These are phyloP conservation scores for Debaryomycetaceae sp. DNA, from an alignment of 1,139 yeast species.

Conservation along the genomic window DNA sequence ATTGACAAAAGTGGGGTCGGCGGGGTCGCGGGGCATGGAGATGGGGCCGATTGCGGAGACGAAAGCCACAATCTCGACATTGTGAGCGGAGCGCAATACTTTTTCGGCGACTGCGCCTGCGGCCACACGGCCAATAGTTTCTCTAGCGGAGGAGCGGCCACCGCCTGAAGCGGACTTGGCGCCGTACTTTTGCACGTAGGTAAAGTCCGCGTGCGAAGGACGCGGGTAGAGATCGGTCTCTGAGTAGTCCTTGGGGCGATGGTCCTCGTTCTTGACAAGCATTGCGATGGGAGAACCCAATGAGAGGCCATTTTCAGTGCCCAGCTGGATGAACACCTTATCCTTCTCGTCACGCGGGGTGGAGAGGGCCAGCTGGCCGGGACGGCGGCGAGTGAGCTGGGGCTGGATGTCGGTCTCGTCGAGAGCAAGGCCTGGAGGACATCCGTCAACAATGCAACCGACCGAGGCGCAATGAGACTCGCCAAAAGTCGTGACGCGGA, in stretches of 20 bases:
- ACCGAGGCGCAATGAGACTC: conserved; percentile 98
- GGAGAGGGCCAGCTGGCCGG: conserved; percentile 86
- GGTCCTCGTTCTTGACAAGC: conserved; percentile 90
- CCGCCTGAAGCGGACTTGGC: conserved; percentile 93
- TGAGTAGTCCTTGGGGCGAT: conserved; percentile 89
- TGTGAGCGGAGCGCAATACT: conserved; percentile 61
- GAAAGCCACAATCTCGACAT: conserved; percentile 92
- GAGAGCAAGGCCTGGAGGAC: conserved; percentile 86
- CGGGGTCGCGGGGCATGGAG: conserved; percentile 64
- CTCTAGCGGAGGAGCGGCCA: conserved; percentile 95
- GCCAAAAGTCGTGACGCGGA: conserved; percentile 86
- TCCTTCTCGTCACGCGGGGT: conserved; percentile 97
- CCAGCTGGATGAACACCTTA: conserved; percentile 83
- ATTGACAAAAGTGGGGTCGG: conserved; percentile 51
- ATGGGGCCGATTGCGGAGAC: conserved; percentile 83
- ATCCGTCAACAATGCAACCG: conserved; percentile 97
- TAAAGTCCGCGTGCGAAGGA: conserved; percentile 96
- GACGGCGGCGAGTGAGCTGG: conserved; percentile 91
- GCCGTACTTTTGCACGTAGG: conserved; percentile 85
- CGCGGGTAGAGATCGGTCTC: conserved; percentile 94
- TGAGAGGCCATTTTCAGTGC: conserved; percentile 84
- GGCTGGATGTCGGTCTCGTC: conserved; percentile 88
- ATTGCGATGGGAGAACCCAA: conserved; percentile 94
- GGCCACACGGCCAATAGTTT: conserved; percentile 96
- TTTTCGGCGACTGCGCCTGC: conserved; percentile 98